phyloP scores from a whole-genome alignment of 2,329 filamentous ascomycete species.

The Claviceps maximensis region DNA sequence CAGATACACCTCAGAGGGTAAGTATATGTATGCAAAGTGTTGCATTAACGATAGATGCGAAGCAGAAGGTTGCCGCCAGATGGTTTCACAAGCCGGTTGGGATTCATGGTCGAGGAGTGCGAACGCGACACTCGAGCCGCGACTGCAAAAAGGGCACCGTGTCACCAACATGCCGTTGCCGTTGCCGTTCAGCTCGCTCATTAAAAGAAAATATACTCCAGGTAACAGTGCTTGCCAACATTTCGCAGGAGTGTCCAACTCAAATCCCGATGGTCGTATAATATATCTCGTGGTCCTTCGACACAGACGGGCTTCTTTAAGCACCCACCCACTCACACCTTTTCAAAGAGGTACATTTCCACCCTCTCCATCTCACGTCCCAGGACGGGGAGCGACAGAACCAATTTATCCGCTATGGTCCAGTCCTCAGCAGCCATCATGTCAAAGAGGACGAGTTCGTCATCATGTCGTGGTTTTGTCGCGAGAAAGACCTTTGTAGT shows the following conservation, averaged over 20 bases:
- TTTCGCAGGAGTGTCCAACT: neutral
- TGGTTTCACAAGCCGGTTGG: neutral
- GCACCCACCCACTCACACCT: conserved; percentile 6
- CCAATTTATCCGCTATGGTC: conserved; percentile 26
- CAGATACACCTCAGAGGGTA: neutral
- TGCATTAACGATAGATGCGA: neutral
- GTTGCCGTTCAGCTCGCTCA: neutral
- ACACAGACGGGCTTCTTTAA: neutral
- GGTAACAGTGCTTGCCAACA: neutral
- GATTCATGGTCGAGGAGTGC: neutral
- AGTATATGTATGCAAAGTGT: neutral
- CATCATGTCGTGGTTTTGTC: conserved; percentile 42
- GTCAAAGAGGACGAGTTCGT: conserved; percentile 35
- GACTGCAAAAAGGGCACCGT: too few relatives aligned
- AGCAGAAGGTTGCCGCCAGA: neutral
- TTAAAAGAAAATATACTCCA: neutral
- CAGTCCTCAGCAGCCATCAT: conserved; percentile 33
- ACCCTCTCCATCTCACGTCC: conserved; percentile 31
- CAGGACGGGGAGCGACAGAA: conserved; percentile 32
- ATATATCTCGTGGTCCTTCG: neutral
- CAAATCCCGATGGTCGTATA: neutral
- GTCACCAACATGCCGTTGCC: too few relatives aligned
- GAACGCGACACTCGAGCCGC: neutral
- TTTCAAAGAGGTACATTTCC: conserved; percentile 40
- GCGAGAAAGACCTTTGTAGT: conserved; percentile 36